A percentile compares a stretch with the other conserved stretches of the same genome.
Conservation (phyloP, 495 filamentous ascomycete genomes). For the Penicillium lagena region DNA sequence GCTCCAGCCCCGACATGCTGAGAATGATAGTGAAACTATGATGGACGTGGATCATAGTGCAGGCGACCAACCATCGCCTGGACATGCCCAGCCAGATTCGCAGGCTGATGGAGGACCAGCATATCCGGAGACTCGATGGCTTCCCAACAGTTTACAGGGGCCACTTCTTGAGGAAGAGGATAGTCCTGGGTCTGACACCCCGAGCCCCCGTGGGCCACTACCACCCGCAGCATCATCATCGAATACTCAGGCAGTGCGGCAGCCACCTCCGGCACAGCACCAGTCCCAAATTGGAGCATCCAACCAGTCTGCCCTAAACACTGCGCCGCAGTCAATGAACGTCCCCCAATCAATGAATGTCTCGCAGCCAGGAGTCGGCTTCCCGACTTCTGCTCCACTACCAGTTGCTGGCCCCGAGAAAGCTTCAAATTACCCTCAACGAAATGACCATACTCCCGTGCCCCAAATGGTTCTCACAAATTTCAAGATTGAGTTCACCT, state of each 20-base stretch:
- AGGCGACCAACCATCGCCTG: constrained; percentile 15
- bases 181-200: constrained; percentile 17
- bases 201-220: constrained; percentile 12
- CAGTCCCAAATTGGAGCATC: constrained; percentile 13
- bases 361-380: constrained; percentile 17
- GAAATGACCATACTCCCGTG: constrained; percentile 17
- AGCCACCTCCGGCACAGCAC: constrained; percentile 13
- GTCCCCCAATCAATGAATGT: constrained; percentile 16
- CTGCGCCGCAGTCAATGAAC: constrained; percentile 11
- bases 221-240: constrained; percentile 13
- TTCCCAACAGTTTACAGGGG: constrained; percentile 23
- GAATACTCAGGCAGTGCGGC: constrained; percentile 19
- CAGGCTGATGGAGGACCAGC: constrained; percentile 12
- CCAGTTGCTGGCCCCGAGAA: constrained; percentile 16
- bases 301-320: constrained; percentile 14
- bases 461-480: constrained; percentile 32
- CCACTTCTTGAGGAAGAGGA: constrained; percentile 23
- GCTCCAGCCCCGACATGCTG: constrained; percentile 26
- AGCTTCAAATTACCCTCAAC: constrained; percentile 17
- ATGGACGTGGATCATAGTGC: constrained; percentile 14
- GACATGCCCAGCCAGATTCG: constrained; percentile 13
- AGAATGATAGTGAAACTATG: constrained; percentile 14
- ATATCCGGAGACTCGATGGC: constrained; percentile 30
- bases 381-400: constrained; percentile 12
- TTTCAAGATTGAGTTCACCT: constrained; percentile 43